Percentiles rank a stretch among this genome's conserved stretches.
Conservation (phyloP, 1,139 yeast genomes). For the Saccharomyces pastorianus region DNA sequence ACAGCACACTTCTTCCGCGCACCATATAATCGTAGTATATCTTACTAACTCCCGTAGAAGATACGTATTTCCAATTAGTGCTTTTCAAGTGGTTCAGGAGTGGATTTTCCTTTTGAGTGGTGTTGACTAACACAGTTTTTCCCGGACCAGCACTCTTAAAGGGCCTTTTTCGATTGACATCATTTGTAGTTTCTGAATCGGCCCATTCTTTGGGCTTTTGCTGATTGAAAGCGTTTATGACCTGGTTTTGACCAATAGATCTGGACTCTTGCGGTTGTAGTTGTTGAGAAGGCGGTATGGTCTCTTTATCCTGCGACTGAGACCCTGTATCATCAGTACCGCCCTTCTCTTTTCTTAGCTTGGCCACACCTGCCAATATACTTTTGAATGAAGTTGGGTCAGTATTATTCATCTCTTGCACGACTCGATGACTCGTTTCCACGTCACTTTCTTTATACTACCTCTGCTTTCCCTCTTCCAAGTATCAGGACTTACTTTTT, state of each 20-base stretch:
- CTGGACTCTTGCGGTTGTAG: not conserved
- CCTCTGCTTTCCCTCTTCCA: not conserved
- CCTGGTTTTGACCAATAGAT: conserved; percentile 2
- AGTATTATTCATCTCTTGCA: conserved; percentile 24
- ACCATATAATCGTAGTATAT: conserved; percentile 63
- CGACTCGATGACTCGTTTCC: not conserved
- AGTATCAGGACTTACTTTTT: not conserved
- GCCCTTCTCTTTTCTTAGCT: conserved; percentile 33
- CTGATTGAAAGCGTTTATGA: conserved; percentile 26
- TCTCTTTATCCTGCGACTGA: not conserved
- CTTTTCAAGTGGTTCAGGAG: conserved; percentile 41
- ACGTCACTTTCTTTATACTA: not conserved
- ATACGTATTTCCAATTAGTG: conserved; percentile 44
- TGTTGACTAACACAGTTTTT: conserved; percentile 39
- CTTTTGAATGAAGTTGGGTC: conserved; percentile 58
- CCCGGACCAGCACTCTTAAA: conserved; percentile 9
- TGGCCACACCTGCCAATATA: conserved; percentile 53
- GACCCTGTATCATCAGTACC: conserved; percentile 3
- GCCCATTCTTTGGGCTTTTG: conserved; percentile 5
- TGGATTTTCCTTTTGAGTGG: conserved; percentile 56
- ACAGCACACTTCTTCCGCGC: conserved; percentile 55
- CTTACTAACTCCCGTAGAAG: conserved; percentile 33
- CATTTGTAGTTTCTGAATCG: not conserved
- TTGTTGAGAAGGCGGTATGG: not conserved
- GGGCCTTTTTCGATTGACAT: conserved; percentile 8